Evolutionary conservation across 139 green algal genomes (phyloP).

Genomic region (Mesostigma viride): DNA sequence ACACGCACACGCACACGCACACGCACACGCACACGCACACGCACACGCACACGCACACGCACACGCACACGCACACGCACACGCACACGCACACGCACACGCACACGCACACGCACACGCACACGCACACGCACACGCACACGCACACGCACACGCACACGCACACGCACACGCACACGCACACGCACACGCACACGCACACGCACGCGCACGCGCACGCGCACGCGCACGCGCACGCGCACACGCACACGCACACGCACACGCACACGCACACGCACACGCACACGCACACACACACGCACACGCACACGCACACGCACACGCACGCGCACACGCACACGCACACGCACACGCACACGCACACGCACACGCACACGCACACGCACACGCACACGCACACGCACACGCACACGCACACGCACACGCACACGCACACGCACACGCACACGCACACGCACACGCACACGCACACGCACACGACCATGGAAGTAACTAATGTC

Average conservation of each 20-base stretch:
- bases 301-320: not conserved
- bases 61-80: constrained; percentile 7
- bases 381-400: constrained; percentile 5
- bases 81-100: constrained; percentile 5
- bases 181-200: constrained; percentile 7
- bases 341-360: not conserved
- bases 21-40: constrained; percentile 5
- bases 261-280: not conserved
- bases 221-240: not conserved
- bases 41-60: constrained; percentile 6
- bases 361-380: not conserved
- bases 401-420: constrained; percentile 5
- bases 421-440: constrained; percentile 3
- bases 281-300: not conserved
- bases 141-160: constrained; percentile 5
- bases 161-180: constrained; percentile 6
- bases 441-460: constrained; percentile 12
- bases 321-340: not conserved
- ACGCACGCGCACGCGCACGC: constrained; percentile 3
- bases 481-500: too few relatives aligned
- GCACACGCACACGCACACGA: too few relatives aligned
- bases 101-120: not conserved
- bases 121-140: not conserved
- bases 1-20: not conserved
- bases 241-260: not conserved